A percentile compares a stretch with the other conserved stretches of the same genome.
phyloP scores from a whole-genome alignment of 2,329 filamentous ascomycete genomes.

The Graphilbum sp. region DNA sequence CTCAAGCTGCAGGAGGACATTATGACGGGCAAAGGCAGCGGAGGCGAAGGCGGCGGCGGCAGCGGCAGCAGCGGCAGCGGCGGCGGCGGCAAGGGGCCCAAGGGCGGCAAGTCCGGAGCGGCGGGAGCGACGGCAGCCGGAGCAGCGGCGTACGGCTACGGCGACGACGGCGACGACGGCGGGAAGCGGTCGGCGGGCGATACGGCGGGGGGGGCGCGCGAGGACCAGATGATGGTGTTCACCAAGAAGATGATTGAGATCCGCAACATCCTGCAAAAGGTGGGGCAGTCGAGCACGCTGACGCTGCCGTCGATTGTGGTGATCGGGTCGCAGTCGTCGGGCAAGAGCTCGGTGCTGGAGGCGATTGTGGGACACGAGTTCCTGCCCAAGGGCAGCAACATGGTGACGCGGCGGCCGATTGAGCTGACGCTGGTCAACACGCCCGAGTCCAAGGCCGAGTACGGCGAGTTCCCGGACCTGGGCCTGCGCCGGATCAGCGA shows the following conservation, averaged over 20 bases:
- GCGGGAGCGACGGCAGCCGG: constrained; percentile 46
- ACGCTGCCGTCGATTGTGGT: constrained; percentile 96
- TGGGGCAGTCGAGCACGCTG: constrained; percentile 79
- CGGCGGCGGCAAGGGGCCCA: constrained; percentile 36
- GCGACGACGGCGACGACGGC: constrained; percentile 36
- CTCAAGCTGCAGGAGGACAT: constrained; percentile 45
- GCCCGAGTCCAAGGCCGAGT: constrained; percentile 70
- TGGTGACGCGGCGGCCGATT: constrained; percentile 92
- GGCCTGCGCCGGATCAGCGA: constrained; percentile 82
- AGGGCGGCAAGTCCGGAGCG: constrained; percentile 41
- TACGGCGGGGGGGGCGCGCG: constrained; percentile 55
- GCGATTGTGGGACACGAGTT: constrained; percentile 97
- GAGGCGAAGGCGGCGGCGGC: constrained; percentile 31
- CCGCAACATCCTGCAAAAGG: constrained; percentile 71
- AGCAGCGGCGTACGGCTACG: constrained; percentile 63
- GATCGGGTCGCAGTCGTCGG: constrained; percentile 94
- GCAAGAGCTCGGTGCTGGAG: constrained; percentile 93
- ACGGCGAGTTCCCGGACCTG: constrained; percentile 89
- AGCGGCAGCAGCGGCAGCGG: constrained; percentile 21
- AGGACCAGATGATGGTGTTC: constrained; percentile 98
- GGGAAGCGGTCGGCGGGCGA: constrained; percentile 9
- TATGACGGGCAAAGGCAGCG: constrained; percentile 30
- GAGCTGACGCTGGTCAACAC: constrained; percentile 95
- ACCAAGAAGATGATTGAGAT: constrained; percentile 99
- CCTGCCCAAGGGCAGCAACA: constrained; percentile 92